These are phyloP conservation scores for Venturia asperata DNA, from an alignment of 2,329 filamentous ascomycete species.

Conservation along the genomic window DNA sequence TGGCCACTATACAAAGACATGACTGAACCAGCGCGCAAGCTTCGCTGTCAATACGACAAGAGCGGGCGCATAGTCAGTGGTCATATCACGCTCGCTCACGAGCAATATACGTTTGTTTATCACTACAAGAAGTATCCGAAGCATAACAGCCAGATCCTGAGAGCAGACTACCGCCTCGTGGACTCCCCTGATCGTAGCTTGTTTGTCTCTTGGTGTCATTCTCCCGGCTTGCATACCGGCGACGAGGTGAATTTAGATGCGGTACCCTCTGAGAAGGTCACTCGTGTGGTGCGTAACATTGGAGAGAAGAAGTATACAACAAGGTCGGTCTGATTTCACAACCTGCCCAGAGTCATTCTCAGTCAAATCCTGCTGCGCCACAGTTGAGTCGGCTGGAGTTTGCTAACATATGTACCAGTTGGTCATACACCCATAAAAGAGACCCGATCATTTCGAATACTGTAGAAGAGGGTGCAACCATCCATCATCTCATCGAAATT, in stretches of 20 bases:
- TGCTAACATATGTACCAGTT: background rate
- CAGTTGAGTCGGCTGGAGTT: background rate
- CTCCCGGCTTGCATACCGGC: background rate
- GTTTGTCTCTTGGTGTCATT: constrained; percentile 12
- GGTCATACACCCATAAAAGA: constrained; percentile 11
- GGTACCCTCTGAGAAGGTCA: constrained; percentile 13
- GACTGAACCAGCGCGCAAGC: constrained; percentile 1
- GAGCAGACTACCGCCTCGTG: constrained; percentile 10
- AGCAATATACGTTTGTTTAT: constrained; percentile 3
- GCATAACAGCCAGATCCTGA: constrained; percentile 3
- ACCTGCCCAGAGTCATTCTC: background rate
- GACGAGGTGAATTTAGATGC: constrained; percentile 1
- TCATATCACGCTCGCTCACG: background rate
- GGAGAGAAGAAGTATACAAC: constrained; percentile 10
- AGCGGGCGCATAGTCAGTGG: constrained; percentile 8
- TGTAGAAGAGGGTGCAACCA: background rate
- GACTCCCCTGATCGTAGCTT: constrained; percentile 5
- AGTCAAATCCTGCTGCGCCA: background rate
- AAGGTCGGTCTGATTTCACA: background rate
- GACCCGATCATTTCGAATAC: constrained; percentile 8
- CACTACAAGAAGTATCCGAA: constrained; percentile 8
- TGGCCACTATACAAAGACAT: constrained; percentile 13
- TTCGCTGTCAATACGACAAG: constrained; percentile 13
- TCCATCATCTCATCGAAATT: constrained; percentile 3
- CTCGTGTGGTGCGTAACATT: constrained; percentile 8